phyloP scores from a whole-genome alignment of 2,329 filamentous ascomycete species.

The Aspergillus fijiensis region DNA sequence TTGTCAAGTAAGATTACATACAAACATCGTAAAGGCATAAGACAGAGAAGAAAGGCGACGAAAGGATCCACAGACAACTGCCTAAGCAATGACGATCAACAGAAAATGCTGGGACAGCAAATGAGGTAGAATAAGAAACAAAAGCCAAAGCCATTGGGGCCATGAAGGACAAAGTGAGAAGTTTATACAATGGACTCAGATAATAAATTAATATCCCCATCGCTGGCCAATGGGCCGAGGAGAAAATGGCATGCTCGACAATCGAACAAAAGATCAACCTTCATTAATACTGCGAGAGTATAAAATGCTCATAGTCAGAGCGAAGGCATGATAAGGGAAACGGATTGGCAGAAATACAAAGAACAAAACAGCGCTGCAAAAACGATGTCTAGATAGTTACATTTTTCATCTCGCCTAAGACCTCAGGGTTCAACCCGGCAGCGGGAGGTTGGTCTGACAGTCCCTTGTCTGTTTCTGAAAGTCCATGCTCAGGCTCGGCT shows the following conservation, averaged over 20 bases:
- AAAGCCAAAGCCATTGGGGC: slow-evolving; percentile 21
- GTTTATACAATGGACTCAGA: slow-evolving; percentile 36
- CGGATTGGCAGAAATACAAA: background rate
- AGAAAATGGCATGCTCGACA: slow-evolving; percentile 9
- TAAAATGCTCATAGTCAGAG: slow-evolving; percentile 12
- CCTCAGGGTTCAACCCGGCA: slow-evolving; percentile 37
- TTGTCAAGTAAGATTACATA: slow-evolving; percentile 35
- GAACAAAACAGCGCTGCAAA: slow-evolving; percentile 12
- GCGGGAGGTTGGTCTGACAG: slow-evolving; percentile 30
- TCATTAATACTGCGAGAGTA: slow-evolving; percentile 9
- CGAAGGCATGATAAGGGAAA: slow-evolving; percentile 12
- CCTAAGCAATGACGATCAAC: slow-evolving; percentile 13
- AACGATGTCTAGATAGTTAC: slow-evolving; percentile 42
- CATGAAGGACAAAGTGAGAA: slow-evolving; percentile 22
- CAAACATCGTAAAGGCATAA: slow-evolving; percentile 29
- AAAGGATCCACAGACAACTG: slow-evolving; percentile 25
- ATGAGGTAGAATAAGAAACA: slow-evolving; percentile 12
- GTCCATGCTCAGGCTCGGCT: slow-evolving; percentile 23
- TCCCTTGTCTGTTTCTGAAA: slow-evolving; percentile 31
- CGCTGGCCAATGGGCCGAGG: slow-evolving; percentile 24
- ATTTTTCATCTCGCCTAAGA: slow-evolving; percentile 50
- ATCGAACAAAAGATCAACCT: slow-evolving; percentile 9
- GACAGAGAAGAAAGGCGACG: slow-evolving; percentile 30
- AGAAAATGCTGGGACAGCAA: slow-evolving; percentile 24
- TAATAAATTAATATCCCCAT: slow-evolving; percentile 26